These are phyloP conservation scores for Uronychia binucleata DNA, from an alignment of 73 alveolate genomes.

Conservation along the genomic window DNA sequence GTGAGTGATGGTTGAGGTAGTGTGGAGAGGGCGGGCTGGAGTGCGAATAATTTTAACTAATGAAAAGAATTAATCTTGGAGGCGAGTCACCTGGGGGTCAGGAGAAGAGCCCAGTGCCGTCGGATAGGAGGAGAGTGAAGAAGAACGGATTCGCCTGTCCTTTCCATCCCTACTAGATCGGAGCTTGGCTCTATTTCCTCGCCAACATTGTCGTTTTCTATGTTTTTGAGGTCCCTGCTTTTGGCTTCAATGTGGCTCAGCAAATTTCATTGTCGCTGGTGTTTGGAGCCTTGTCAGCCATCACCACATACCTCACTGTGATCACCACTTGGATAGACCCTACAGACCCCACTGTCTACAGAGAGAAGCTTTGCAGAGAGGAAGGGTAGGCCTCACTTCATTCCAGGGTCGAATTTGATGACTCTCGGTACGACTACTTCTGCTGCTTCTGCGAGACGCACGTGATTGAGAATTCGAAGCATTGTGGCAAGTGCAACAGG, in stretches of 20 bases:
- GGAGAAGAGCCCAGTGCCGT: too few species aligned
- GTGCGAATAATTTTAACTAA: too few species aligned
- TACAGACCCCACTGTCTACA: constrained; percentile 31
- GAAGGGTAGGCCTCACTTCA: constrained; percentile 7
- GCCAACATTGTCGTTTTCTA: neutral
- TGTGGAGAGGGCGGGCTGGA: too few species aligned
- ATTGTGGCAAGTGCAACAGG: constrained; percentile 79
- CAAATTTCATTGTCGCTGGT: neutral
- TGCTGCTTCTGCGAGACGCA: constrained; percentile 32
- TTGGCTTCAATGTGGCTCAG: neutral
- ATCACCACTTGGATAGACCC: constrained; percentile 25
- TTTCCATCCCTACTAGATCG: neutral
- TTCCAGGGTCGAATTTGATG: neutral
- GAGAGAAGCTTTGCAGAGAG: neutral
- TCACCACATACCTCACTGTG: neutral
- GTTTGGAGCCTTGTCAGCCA: neutral
- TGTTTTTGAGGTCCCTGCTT: neutral
- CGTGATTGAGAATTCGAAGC: constrained; percentile 50
- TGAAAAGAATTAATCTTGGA: too few species aligned
- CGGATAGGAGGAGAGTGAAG: neutral
- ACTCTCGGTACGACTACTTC: constrained; percentile 13
- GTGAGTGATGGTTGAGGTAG: too few species aligned
- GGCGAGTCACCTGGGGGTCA: too few species aligned
- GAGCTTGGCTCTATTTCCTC: neutral
- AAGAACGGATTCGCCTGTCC: neutral